These are phyloP conservation scores for Funneliformis caledonium DNA, from an alignment of 371 early-diverging fungal species.

Conservation along the genomic window DNA sequence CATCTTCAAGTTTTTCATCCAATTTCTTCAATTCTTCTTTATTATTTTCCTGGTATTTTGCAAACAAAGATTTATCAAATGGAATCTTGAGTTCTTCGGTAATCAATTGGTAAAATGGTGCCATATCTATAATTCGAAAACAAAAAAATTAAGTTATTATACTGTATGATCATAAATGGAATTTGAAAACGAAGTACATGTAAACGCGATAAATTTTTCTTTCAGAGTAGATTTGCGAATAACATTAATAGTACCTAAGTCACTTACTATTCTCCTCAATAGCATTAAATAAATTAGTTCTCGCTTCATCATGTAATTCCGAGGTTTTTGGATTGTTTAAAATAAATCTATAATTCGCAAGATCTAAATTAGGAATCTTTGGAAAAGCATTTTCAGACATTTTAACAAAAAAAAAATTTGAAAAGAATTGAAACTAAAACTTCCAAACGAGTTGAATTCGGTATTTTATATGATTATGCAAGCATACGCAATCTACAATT, in stretches of 20 bases:
- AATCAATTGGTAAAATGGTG: constrained; percentile 75
- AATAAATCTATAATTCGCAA: constrained; percentile 76
- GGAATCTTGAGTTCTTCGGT: constrained; percentile 67
- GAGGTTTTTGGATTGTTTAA: constrained; percentile 66
- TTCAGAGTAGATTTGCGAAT: background rate
- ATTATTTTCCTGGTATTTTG: constrained; percentile 69
- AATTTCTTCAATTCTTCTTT: constrained; percentile 73
- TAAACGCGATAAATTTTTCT: background rate
- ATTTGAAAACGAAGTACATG: background rate
- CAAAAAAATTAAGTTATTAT: background rate
- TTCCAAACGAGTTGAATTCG: background rate
- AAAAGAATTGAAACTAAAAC: no score
- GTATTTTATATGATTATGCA: background rate
- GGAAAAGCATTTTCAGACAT: constrained; percentile 66
- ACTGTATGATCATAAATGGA: background rate
- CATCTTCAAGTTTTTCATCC: constrained; percentile 86
- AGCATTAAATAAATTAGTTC: constrained; percentile 59
- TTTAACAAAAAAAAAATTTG: background rate
- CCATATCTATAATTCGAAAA: constrained; percentile 71
- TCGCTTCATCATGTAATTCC: constrained; percentile 63
- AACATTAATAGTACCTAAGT: background rate
- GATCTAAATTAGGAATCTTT: constrained; percentile 80
- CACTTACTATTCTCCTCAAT: constrained; percentile 77
- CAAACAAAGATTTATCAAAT: constrained; percentile 58
- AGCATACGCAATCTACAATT: background rate